These are phyloP conservation scores for Aspergillus steynii DNA, from an alignment of 495 filamentous ascomycete species.

Conservation along the genomic window DNA sequence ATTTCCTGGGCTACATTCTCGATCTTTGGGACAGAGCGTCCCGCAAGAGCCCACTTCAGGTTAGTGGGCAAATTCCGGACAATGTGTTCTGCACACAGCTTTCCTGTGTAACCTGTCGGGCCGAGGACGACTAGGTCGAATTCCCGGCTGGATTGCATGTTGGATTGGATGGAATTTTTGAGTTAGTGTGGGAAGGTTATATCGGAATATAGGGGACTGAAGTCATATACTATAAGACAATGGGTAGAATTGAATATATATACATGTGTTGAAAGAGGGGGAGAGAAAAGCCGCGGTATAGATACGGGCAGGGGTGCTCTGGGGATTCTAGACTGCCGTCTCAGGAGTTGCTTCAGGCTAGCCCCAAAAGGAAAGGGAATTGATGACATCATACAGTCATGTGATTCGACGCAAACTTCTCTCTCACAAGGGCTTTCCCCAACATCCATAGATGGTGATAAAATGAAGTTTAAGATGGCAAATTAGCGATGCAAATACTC, in stretches of 20 bases:
- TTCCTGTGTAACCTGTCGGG: conserved; percentile 86
- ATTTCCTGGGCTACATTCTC: conserved; percentile 64
- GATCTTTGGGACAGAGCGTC: conserved; percentile 74
- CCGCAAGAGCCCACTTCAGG: conserved; percentile 88
- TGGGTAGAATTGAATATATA: too few relatives aligned
- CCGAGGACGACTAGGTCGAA: conserved; percentile 87
- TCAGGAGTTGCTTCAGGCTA: too few relatives aligned
- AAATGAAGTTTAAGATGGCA: too few relatives aligned
- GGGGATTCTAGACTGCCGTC: too few relatives aligned
- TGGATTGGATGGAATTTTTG: conserved; percentile 14
- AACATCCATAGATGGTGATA: too few relatives aligned
- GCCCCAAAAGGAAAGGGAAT: too few relatives aligned
- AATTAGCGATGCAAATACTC: too few relatives aligned
- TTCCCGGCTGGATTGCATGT: conserved; percentile 51
- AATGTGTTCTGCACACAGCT: conserved; percentile 75
- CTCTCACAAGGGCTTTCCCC: too few relatives aligned
- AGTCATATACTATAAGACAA: too few relatives aligned
- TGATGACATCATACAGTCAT: too few relatives aligned
- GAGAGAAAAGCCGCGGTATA: background rate
- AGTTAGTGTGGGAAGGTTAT: background rate
- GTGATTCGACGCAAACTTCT: too few relatives aligned
- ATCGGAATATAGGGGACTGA: background rate
- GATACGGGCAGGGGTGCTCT: background rate
- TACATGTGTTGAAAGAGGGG: too few relatives aligned
- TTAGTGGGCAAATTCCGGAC: conserved; percentile 70